Base-by-base conservation (phyloP, 202 grass and related monocot species). In the Tripidium arundinaceum region DNA sequence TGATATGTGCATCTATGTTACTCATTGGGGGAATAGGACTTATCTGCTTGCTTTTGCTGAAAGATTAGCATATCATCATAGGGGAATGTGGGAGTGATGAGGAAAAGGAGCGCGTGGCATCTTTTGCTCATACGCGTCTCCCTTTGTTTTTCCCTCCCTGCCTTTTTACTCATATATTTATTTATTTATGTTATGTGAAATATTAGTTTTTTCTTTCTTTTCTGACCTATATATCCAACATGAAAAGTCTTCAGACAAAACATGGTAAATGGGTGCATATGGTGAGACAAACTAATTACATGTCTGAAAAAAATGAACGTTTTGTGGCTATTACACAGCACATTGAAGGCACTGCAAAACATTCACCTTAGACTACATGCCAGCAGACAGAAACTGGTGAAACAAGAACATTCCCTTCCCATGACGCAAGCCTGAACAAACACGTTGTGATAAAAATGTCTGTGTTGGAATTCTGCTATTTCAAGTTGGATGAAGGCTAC, bases 1-100 rank as follows among this genome's bases (percentile, higher is more conserved):
- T 86, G 68, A 62, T 86, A 62, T 62, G 63, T 76, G 70, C 41
- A 79, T 67, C 60, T 43, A 59, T 31, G 68, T 31, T 79, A 68
- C 49, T 36, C 12, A 68, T 66, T 68, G 68, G 25, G 42, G 58
- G 62, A 80, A 57, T 71, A 88, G 40, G 50, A 72, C 47, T 82
- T 74, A 76, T 77, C 31, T 33, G n/a, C 40, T 74, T 89, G 74
- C 52, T 79, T 83, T 86, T 58, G 75, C 78, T 89, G 50, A 82
- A 89, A 69, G 79, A 86, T 69, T 75, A 75, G 52, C 83, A 78
- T 79, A 86, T 86, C 83, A 89, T 89, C 83, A 83, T 83, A 57
- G 87, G 83, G 65, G 68, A 83, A 74, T 81, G 65, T 85, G 78
- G 46, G 16, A 65, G 28, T 13, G 40, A 77, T 19, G 65, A 76